Base-by-base conservation (phyloP, 345 rosid species). In the Citrus australasica region DNA sequence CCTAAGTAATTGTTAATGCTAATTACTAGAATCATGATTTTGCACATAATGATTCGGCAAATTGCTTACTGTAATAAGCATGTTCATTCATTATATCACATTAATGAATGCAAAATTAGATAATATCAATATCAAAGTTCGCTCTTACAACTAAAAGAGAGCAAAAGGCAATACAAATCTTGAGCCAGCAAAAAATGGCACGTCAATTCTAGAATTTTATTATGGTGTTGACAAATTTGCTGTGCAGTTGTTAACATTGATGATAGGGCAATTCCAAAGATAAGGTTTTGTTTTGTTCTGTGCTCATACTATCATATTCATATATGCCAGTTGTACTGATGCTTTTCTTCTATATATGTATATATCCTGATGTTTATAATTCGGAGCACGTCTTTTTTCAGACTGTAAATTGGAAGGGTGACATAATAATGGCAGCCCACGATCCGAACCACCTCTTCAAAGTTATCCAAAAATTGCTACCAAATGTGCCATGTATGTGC, bases 351-450 rank as follows among this genome's bases (percentile, higher is more conserved):
- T 22, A 46, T 3, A 11, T 46, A 46, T 13, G 17, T 46, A 11
- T 13, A 46, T 46, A 21, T 1, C 11, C 35, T 69, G 75, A 70
- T 78, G 77, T 53, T 38, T 70, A 69, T 77, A 74, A 67, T 17
- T 60, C 51, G 55, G 76, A 28, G 78, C 76, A 73, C 30, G 79
- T 71, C 75, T 59, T 28, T 65, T 59, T 53, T 64, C 59, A 71
- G 79, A 75, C 66, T 51, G 80, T 51, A 59, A 55, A 10, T 58
- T 64, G 67, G 51, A 40, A 77, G 40, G 59, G 58, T 60, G 78
- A 81, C 79, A 86, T 77, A 70, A 83, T 81, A 74, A 78, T 83
- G 83, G 80, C 83, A 76, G 76, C 81, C 67, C 84, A 77, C 78
- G 9, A 81, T 74, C 77, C 42, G n/a, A 38, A 63, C 85, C 69